Conservation (phyloP, 768 basidiomycete genomes). For the Suillus subluteus region DNA sequence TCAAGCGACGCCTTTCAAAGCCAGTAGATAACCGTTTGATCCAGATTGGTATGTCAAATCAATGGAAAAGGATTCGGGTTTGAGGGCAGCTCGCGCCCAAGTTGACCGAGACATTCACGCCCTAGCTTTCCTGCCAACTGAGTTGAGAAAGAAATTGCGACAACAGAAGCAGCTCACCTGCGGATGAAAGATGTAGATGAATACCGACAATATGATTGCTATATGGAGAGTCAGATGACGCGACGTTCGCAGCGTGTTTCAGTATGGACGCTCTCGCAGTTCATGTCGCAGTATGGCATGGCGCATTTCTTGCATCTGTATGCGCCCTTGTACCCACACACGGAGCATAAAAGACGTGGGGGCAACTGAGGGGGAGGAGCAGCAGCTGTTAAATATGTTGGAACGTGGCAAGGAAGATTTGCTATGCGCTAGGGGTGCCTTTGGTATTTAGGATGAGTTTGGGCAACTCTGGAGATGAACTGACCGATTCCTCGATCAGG, state of each 20-base stretch:
- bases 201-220: not conserved
- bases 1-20: not conserved
- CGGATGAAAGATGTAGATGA: not conserved
- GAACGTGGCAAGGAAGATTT: slow-evolving; percentile 50
- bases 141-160: not conserved
- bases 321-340: slow-evolving; percentile 83
- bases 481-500: slow-evolving; percentile 79
- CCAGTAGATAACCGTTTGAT: not conserved
- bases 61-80: not conserved
- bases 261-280: slow-evolving; percentile 72
- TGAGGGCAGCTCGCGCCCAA: not conserved
- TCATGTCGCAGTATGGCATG: slow-evolving; percentile 73
- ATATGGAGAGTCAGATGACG: slow-evolving; percentile 45
- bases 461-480: slow-evolving; percentile 30
- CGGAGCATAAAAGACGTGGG: slow-evolving; percentile 75
- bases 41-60: not conserved
- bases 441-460: not conserved
- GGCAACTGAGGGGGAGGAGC: slow-evolving; percentile 65
- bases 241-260: slow-evolving; percentile 84
- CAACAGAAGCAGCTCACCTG: not conserved
- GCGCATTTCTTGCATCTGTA: slow-evolving; percentile 82
- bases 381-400: slow-evolving; percentile 74
- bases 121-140: not conserved
- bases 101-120: not conserved
- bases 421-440: slow-evolving; percentile 54